Evolutionary conservation across 2,329 filamentous ascomycete genomes (phyloP).

Genomic region (Xylariaceae sp.): DNA sequence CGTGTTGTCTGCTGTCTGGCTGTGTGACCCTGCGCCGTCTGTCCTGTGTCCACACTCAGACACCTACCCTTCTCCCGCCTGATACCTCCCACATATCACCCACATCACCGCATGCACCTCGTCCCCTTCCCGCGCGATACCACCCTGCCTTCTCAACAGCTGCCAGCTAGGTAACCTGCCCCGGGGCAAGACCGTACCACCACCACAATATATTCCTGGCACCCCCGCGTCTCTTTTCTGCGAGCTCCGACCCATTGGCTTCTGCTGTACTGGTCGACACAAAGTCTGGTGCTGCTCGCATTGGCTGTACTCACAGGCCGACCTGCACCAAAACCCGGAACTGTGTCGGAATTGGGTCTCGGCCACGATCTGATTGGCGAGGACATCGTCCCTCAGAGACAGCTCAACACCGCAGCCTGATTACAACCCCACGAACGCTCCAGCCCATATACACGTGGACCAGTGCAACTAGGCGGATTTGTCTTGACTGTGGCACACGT

Average conservation of each 20-base stretch:
- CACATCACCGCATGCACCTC: conserved; percentile 7
- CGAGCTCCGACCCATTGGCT: conserved; percentile 10
- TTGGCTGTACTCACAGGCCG: conserved; percentile 18
- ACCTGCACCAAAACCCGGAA: conserved; percentile 18
- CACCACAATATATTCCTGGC: conserved; percentile 14
- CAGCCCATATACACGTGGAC: conserved; percentile 23
- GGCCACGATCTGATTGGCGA: conserved; percentile 20
- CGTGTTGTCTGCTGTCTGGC: neutral
- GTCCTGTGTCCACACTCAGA: neutral
- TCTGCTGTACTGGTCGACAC: conserved; percentile 14
- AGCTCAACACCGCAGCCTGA: conserved; percentile 17
- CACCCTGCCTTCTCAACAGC: conserved; percentile 8
- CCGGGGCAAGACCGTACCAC: conserved; percentile 6
- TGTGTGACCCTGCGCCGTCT: neutral
- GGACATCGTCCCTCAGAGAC: conserved; percentile 13
- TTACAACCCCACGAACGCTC: conserved; percentile 21
- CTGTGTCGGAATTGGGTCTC: conserved; percentile 19
- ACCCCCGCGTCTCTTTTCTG: conserved; percentile 10
- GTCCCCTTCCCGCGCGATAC: conserved; percentile 7
- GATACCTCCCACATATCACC: conserved; percentile 4
- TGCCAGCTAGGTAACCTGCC: neutral
- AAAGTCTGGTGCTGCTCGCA: conserved; percentile 9
- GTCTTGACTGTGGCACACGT: conserved; percentile 23
- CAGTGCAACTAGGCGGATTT: conserved; percentile 16
- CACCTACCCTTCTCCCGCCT: neutral